Percentiles rank a stretch among this genome's conserved stretches.
Evolutionary conservation across 2,329 filamentous ascomycete species (phyloP).

Genomic region (Curvularia sp.): DNA sequence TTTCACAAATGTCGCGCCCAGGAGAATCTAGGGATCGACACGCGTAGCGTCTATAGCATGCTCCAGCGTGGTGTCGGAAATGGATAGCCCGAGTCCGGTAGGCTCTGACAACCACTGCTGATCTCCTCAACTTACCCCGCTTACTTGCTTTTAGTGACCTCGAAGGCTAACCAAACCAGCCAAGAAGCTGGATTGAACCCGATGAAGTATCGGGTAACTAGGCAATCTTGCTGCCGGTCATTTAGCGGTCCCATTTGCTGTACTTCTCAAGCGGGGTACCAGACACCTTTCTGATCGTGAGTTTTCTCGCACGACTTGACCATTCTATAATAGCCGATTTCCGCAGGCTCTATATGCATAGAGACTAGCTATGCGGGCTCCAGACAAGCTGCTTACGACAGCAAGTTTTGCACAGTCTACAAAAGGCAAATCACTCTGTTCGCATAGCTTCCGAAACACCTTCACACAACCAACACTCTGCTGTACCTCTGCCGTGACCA

Average conservation of each 20-base stretch:
- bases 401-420: not conserved
- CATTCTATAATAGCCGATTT: not conserved
- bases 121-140: conserved; percentile 27
- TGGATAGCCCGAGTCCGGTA: not conserved
- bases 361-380: not conserved
- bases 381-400: not conserved
- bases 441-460: not conserved
- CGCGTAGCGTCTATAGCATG: not conserved
- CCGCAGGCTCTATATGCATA: not conserved
- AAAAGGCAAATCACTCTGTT: not conserved
- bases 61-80: no score
- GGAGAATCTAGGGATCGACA: not conserved
- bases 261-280: not conserved
- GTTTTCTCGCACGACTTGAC: no score
- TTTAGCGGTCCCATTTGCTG: not conserved
- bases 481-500: not conserved
- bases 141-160: conserved; percentile 33
- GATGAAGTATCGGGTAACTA: not conserved
- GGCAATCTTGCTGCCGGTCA: not conserved
- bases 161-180: conserved; percentile 15
- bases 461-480: not conserved
- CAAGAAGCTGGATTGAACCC: not conserved
- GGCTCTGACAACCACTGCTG: not conserved
- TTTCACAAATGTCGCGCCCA: not conserved
- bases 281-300: not conserved